phyloP scores from a whole-genome alignment of 2,329 filamentous ascomycete species.

The Microcera coccophila region DNA sequence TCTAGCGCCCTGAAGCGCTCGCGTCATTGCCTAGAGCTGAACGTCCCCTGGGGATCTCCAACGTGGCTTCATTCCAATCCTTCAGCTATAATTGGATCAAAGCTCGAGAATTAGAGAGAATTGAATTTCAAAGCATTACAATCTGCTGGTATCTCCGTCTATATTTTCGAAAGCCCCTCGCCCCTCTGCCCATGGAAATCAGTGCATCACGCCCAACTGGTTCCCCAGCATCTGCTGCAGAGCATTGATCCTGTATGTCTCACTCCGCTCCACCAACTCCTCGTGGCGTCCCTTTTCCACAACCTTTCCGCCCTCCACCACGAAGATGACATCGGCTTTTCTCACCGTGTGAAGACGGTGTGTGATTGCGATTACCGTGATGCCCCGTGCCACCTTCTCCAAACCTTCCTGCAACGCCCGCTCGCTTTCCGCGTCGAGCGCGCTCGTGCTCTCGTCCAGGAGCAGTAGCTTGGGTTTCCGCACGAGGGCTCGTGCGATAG shows the following conservation, averaged over 20 bases:
- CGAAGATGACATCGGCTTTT: slow-evolving; percentile 55
- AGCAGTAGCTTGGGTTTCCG: slow-evolving; percentile 69
- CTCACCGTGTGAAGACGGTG: slow-evolving; percentile 55
- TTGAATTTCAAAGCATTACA: too few relatives aligned
- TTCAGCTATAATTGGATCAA: too few relatives aligned
- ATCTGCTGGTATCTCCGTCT: too few relatives aligned
- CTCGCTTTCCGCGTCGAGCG: slow-evolving; percentile 69
- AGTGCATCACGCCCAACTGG: too few relatives aligned
- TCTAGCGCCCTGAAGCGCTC: too few relatives aligned
- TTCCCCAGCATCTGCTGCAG: slow-evolving; percentile 46
- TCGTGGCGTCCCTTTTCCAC: slow-evolving; percentile 52
- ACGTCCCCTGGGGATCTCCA: too few relatives aligned
- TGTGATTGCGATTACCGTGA: slow-evolving; percentile 57
- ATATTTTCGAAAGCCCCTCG: too few relatives aligned
- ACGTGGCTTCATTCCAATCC: too few relatives aligned
- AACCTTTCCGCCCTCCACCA: slow-evolving; percentile 51
- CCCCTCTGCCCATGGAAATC: too few relatives aligned
- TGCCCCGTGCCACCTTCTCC: slow-evolving; percentile 51
- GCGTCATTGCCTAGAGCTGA: too few relatives aligned
- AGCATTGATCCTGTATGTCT: slow-evolving; percentile 50
- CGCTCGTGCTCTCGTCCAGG: slow-evolving; percentile 77
- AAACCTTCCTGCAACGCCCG: slow-evolving; percentile 62
- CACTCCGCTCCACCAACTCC: slow-evolving; percentile 50
- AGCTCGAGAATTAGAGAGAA: too few relatives aligned
- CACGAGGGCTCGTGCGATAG: slow-evolving; percentile 73